Evolutionary conservation across 306 rosid genomes (phyloP), one percentile per base, ranked within the genome.

Genomic region (Lathyrus oleraceus): DNA sequence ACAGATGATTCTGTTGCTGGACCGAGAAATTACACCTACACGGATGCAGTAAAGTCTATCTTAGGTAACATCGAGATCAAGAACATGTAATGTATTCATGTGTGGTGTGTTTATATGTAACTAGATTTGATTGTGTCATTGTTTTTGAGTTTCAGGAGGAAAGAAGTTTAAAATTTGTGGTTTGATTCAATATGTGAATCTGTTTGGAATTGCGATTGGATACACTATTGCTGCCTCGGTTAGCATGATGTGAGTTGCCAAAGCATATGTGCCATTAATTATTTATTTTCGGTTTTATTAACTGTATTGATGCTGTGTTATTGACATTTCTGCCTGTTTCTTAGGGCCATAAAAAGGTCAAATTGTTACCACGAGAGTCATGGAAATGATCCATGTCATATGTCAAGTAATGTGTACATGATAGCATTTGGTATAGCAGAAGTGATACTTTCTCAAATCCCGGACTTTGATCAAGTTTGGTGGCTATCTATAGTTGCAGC

Each of bases 401-500:
- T 89, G 89, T 87, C 96, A 42, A 89, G 96, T 77, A 89, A 85
- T 49, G 86, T 87, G 15, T 85, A 85, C 61, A 87, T 87, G 96
- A 85, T 89, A 80, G 39, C 93, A 65, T 89, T 87, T 68, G 96
- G 89, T 39, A 62, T 85, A 74, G 82, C 80, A 1, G 90, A 89
- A 76, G 77, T 87, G 44, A 15, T 85, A 61, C 78, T 89, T 80
- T 89, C 90, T 45, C 96, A 89, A 78, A 89, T 87, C 65, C 92
- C 82, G 39, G 92, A 84, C 67, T 87, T 89, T 30, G 89, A 85
- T 75, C 91, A 85, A 73, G 79, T 84, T 13, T 85, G 91, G 93
- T 89, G 93, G 89, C 93, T 87, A 66, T 89, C 93, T 48, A 83
- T 87, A 67, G 88, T 87, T 28, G 91, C 96, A 69, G 93, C 93